phyloP scores from a whole-genome alignment of 78 protist species.

The Tieghemostelium lacteum region DNA sequence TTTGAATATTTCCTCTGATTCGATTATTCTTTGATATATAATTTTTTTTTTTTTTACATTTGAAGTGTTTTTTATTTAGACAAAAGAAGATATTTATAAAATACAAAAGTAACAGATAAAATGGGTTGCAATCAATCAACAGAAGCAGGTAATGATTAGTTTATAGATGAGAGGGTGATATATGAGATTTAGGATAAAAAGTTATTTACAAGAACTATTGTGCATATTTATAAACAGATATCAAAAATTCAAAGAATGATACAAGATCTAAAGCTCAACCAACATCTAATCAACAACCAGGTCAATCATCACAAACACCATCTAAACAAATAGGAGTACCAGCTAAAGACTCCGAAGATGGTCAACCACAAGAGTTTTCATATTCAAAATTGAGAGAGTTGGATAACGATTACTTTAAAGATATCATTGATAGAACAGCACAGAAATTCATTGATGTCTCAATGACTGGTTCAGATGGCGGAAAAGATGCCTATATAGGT shows the following conservation, averaged over 20 bases:
- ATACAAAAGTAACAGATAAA: too few species aligned
- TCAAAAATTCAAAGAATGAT: slow-evolving; percentile 22
- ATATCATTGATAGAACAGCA: slow-evolving; percentile 76
- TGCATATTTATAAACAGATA: slow-evolving; percentile 6
- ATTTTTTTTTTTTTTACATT: too few species aligned
- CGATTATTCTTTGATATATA: too few species aligned
- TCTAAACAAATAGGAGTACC: slow-evolving; percentile 73
- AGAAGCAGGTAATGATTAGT: not conserved
- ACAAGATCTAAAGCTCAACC: slow-evolving; percentile 39
- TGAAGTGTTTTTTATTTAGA: too few species aligned
- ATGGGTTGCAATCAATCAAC: slow-evolving; percentile 72
- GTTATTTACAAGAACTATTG: not conserved
- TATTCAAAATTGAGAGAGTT: slow-evolving; percentile 76
- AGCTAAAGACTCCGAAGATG: not conserved
- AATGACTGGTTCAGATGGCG: slow-evolving; percentile 57
- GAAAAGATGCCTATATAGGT: slow-evolving; percentile 6
- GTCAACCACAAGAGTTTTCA: slow-evolving; percentile 43
- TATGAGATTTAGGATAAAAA: not conserved
- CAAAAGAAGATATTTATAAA: too few species aligned
- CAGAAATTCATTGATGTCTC: slow-evolving; percentile 81
- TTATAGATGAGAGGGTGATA: not conserved
- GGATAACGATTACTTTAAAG: slow-evolving; percentile 71
- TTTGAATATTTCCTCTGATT: too few species aligned
- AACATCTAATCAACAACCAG: not conserved
- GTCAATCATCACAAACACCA: slow-evolving; percentile 38